phyloP scores from a whole-genome alignment of 106 monocot species.

The Dioscorea zingiberensis region DNA sequence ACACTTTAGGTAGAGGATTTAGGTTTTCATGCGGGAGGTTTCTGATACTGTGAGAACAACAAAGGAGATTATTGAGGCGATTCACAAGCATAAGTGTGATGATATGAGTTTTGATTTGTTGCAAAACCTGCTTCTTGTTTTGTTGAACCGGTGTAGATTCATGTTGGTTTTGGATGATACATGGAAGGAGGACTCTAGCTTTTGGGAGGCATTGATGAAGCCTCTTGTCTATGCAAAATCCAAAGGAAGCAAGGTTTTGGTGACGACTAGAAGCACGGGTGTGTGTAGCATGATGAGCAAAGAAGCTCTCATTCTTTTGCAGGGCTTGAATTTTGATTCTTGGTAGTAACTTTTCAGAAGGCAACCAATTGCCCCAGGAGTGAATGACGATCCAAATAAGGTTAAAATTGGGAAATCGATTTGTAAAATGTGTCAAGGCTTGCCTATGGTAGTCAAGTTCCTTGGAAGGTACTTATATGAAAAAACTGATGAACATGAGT shows the following conservation, averaged over 20 bases:
- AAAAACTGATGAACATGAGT: constrained; percentile 19
- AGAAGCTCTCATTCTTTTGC: constrained; percentile 3
- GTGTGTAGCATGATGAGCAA: constrained; percentile 5
- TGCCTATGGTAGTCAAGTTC: constrained; percentile 25
- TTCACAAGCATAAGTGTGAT: no score
- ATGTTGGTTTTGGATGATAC: no score
- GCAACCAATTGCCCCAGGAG: constrained; percentile 17
- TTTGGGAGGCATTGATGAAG: no score
- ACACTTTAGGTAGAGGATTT: no score
- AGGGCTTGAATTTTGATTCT: constrained; percentile 5
- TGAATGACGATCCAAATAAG: constrained; percentile 2
- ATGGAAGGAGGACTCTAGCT: no score
- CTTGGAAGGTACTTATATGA: constrained; percentile 21
- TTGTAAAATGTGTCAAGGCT: constrained; percentile 24
- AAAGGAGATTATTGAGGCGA: no score
- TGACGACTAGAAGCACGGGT: constrained; percentile 16
- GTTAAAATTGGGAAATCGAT: constrained; percentile 28
- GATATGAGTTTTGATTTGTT: no score
- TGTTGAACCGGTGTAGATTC: no score
- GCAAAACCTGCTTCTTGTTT: no score
- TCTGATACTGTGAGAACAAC: no score
- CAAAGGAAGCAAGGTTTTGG: constrained; percentile 29
- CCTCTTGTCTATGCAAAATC: no score
- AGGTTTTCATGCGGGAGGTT: no score
- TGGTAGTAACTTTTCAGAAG: constrained; percentile 32